These are phyloP conservation scores for Cornus florida DNA, from an alignment of 148 eudicot genomes.

Conservation along the genomic window DNA sequence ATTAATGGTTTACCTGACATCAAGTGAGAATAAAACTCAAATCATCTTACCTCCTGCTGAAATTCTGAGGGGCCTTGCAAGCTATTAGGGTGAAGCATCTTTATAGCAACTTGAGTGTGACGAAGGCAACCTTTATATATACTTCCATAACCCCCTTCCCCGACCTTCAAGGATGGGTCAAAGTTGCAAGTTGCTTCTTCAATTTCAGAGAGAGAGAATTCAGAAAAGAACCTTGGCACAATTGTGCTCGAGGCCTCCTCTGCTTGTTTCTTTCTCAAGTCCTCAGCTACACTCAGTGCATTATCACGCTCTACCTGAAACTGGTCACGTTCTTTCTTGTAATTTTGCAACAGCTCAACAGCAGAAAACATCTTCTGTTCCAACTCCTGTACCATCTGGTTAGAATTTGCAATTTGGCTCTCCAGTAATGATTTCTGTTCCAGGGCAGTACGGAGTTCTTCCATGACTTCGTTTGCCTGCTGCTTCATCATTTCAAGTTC, in stretches of 20 bases:
- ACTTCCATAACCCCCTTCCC: slow-evolving; percentile 83
- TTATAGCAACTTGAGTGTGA: slow-evolving; percentile 79
- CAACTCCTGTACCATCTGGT: slow-evolving; percentile 46
- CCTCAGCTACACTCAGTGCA: slow-evolving; percentile 57
- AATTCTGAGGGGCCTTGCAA: slow-evolving; percentile 69
- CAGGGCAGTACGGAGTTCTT: slow-evolving; percentile 44
- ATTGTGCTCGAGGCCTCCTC: slow-evolving; percentile 36
- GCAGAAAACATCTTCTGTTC: slow-evolving; percentile 67
- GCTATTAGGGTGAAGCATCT: slow-evolving; percentile 56
- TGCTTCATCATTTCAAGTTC: slow-evolving; percentile 46
- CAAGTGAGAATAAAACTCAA: not conserved
- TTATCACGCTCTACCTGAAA: slow-evolving; percentile 58
- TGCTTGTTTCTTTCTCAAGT: slow-evolving; percentile 39
- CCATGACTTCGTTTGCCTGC: slow-evolving; percentile 32
- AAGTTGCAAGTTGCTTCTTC: slow-evolving; percentile 65
- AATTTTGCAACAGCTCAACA: slow-evolving; percentile 60
- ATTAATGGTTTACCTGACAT: not conserved
- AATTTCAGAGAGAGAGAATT: slow-evolving; percentile 66
- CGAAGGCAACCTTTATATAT: slow-evolving; percentile 65
- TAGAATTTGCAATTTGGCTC: slow-evolving; percentile 46
- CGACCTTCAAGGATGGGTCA: slow-evolving; percentile 61
- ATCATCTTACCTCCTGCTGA: slow-evolving; percentile 76
- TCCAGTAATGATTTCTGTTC: slow-evolving; percentile 57
- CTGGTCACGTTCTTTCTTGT: slow-evolving; percentile 70
- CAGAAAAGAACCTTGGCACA: slow-evolving; percentile 47